phyloP scores from a whole-genome alignment of 257 asterid genomes.

The Coffea eugenioides region DNA sequence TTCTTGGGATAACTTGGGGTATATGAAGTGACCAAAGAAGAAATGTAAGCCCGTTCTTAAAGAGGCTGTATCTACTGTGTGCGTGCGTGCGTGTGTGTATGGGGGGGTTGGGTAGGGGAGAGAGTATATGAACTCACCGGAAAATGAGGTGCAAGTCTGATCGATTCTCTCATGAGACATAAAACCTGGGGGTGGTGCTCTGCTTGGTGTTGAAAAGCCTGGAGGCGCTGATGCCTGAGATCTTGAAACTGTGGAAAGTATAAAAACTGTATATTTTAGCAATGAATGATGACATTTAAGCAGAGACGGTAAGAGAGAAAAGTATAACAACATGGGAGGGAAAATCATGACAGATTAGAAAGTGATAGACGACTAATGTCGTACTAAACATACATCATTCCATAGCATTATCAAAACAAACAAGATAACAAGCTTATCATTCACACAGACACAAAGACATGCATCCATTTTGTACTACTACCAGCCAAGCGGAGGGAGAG shows the following conservation, averaged over 20 bases:
- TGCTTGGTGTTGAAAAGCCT: constrained; percentile 74
- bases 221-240: constrained; percentile 94
- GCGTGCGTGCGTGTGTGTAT: background rate
- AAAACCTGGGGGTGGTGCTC: constrained; percentile 96
- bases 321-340: background rate
- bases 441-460: background rate
- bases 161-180: constrained; percentile 64
- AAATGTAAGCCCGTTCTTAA: no score
- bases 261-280: constrained; percentile 14
- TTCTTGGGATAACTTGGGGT: no score
- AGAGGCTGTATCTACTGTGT: no score
- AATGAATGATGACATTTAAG: constrained; percentile 4
- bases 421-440: background rate
- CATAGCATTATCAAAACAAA: background rate
- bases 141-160: constrained; percentile 40
- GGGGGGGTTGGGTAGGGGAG: background rate
- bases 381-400: background rate
- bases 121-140: constrained; percentile 46
- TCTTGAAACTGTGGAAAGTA: constrained; percentile 60
- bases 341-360: background rate
- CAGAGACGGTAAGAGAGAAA: background rate
- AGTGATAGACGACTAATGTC: background rate
- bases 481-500: background rate
- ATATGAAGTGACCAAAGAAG: no score
- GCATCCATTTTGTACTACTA: background rate